Base-by-base conservation (phyloP, 2,329 filamentous ascomycete genomes). In the Rasamsonia emersonii region DNA sequence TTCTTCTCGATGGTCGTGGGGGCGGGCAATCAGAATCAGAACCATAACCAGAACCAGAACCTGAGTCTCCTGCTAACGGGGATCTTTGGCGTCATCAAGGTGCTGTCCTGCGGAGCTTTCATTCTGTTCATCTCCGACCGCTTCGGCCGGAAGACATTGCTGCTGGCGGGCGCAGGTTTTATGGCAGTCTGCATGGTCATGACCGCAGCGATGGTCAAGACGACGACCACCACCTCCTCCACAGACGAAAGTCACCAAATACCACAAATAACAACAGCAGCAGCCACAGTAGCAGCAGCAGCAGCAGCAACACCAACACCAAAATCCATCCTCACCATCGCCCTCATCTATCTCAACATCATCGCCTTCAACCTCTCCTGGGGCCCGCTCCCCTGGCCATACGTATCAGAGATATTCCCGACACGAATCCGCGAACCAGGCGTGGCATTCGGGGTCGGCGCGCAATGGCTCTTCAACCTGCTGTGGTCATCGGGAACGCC, bases 311-410 rank as follows among this genome's bases (percentile, higher is more conserved):
- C 3, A 3, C 25, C 24, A 23, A 27, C 18, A 1, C 10, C 21
- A 3, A 31, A 23, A 9, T 21, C 25, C 4, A 67, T 71, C 18
- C 62, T 62, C 2, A 75, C 68, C 0, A 58, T 75, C 2, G 62
- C 64, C 0, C 51, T 75, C 9, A 73, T 75, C 32, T 75, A 74
- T 44, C 53, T 74, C 4, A 68, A 69, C 37, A 68, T 74, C 16
- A 64, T 73, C 25, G 37, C 49, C 9, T 63, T 59, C 41, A 62
- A 62, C 27, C 51, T 60, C 38, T 60, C 55, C 25, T 62, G 59
- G 59, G 59, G 58, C 0, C 57, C 59, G 0, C 43, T 58, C 1
- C 53, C 54, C 2, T 62, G 59, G 59, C 55, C 58, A 0, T 61
- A 57, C 40, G 47, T 48, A 4, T 49, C 51, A 5, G 59, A 55